A percentile compares a stretch with the other conserved stretches of the same genome.
Evolutionary conservation across 495 filamentous ascomycete species (phyloP).

Genomic region (Xylaria intraflava): DNA sequence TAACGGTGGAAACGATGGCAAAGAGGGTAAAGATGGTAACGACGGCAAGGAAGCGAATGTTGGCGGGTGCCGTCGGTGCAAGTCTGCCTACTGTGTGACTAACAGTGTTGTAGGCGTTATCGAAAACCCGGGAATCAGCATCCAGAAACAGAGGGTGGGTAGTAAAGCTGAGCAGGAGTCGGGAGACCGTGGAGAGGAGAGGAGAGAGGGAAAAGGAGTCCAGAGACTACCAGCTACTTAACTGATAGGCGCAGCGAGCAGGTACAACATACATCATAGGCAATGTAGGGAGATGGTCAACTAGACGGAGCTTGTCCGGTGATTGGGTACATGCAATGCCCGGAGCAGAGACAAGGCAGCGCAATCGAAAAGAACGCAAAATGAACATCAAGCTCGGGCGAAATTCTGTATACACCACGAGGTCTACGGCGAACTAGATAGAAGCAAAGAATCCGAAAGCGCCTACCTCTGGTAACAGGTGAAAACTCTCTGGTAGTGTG

Average conservation of each 20-base stretch:
- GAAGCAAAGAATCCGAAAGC: too few relatives aligned
- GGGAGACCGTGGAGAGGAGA: background rate
- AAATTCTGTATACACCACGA: background rate
- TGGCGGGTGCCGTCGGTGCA: background rate
- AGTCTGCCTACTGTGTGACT: too few relatives aligned
- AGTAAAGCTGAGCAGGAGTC: background rate
- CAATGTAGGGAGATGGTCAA: background rate
- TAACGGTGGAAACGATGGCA: too few relatives aligned
- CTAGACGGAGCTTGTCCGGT: too few relatives aligned
- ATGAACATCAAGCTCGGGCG: too few relatives aligned
- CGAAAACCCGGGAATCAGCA: too few relatives aligned
- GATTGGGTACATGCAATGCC: slow-evolving; percentile 2
- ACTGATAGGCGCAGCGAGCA: too few relatives aligned
- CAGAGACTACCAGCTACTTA: too few relatives aligned
- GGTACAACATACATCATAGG: background rate
- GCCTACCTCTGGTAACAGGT: too few relatives aligned
- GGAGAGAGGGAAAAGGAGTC: too few relatives aligned
- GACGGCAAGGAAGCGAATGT: background rate
- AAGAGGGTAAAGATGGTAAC: background rate
- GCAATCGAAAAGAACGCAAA: background rate
- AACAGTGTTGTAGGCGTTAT: background rate
- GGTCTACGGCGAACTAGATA: too few relatives aligned
- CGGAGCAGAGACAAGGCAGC: background rate
- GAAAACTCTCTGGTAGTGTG: background rate
- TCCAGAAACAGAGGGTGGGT: background rate